Percentiles rank a stretch among this genome's conserved stretches.
phyloP scores from a whole-genome alignment of 2,329 filamentous ascomycete species.

The Cercospora zeae-maydis region DNA sequence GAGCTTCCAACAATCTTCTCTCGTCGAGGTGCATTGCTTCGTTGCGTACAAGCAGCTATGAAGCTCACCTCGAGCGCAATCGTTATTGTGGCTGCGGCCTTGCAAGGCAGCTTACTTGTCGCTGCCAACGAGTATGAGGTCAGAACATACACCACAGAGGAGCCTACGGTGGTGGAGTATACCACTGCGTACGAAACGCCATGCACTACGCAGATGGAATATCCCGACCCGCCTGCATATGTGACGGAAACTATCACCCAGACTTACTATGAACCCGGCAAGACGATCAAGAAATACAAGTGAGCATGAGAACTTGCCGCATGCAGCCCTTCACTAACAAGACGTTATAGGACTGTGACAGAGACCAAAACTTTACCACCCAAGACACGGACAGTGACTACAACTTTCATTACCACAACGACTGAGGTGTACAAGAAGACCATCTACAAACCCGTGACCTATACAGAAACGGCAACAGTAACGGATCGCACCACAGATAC shows the following conservation, averaged over 20 bases:
- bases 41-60: background rate
- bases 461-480: background rate
- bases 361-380: background rate
- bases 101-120: background rate
- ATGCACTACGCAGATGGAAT: background rate
- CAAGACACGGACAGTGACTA: background rate
- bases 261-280: background rate
- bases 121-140: background rate
- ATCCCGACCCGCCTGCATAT: background rate
- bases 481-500: background rate
- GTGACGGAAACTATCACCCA: background rate
- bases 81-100: background rate
- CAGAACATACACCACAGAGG: conserved; percentile 2
- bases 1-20: background rate
- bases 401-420: background rate
- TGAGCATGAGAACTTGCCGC: background rate
- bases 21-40: background rate
- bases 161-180: background rate
- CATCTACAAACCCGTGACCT: background rate
- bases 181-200: background rate
- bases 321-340: background rate
- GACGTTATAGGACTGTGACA: background rate
- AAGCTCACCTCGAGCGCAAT: background rate
- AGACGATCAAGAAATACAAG: conserved; percentile 1
- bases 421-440: background rate